These are phyloP conservation scores for Hypsizygus marmoreus DNA, from an alignment of 768 basidiomycete genomes.

Conservation along the genomic window DNA sequence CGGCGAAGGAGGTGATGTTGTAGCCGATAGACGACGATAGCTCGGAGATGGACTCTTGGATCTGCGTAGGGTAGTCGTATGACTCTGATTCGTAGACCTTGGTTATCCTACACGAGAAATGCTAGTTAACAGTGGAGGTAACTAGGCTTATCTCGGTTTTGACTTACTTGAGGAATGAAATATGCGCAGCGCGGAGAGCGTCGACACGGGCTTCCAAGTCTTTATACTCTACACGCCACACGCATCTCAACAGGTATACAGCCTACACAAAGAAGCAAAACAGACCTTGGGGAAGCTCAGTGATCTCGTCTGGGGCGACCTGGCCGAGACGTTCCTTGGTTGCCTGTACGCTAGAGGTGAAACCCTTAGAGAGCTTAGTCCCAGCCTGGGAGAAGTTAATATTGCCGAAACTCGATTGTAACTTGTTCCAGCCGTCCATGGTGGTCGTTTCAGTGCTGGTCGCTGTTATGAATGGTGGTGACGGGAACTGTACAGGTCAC, in stretches of 20 bases:
- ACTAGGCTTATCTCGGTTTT: constrained; percentile 1
- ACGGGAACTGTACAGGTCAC: no score
- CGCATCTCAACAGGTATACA: not conserved
- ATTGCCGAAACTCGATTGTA: constrained; percentile 60
- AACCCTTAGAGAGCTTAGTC: constrained; percentile 74
- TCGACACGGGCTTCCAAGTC: constrained; percentile 95
- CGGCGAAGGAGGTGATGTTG: constrained; percentile 82
- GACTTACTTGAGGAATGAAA: constrained; percentile 73
- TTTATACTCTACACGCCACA: constrained; percentile 76
- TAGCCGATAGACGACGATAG: constrained; percentile 70
- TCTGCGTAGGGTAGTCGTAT: constrained; percentile 88
- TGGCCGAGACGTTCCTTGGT: constrained; percentile 88
- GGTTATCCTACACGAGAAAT: constrained; percentile 57
- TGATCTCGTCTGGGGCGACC: constrained; percentile 89
- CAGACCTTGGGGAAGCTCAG: constrained; percentile 88
- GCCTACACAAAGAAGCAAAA: not conserved
- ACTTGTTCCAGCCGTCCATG: constrained; percentile 69
- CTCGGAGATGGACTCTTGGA: constrained; percentile 81
- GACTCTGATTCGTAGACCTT: constrained; percentile 87
- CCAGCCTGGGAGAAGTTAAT: constrained; percentile 79
- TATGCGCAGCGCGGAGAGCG: constrained; percentile 79
- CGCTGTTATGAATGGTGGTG: constrained; percentile 12
- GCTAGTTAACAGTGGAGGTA: not conserved
- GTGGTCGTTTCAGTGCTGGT: constrained; percentile 23
- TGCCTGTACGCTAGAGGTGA: constrained; percentile 82